phyloP scores from a whole-genome alignment of 1,139 yeast genomes.

The Pichia sp. region DNA sequence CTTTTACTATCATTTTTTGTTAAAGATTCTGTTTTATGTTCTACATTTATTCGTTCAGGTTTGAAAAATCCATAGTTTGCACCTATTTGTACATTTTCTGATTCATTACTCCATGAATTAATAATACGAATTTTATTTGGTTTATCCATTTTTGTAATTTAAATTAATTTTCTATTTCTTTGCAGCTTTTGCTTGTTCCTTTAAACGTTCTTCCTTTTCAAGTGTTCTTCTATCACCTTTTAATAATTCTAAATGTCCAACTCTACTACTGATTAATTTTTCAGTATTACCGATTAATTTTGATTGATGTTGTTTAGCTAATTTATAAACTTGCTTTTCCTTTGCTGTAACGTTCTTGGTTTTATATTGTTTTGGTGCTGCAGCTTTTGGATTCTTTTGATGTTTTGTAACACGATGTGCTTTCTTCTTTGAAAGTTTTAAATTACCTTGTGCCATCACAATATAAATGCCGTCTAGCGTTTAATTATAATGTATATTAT shows the following conservation, averaged over 20 bases:
- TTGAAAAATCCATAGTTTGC: conserved; percentile 1
- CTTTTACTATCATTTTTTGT: conserved; percentile 4
- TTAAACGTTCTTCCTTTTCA: conserved; percentile 44
- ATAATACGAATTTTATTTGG: background rate
- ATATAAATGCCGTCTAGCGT: too few relatives aligned
- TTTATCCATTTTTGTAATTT: too few relatives aligned
- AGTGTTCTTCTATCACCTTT: conserved; percentile 87
- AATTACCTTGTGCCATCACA: conserved; percentile 51
- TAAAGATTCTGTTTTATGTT: conserved; percentile 9
- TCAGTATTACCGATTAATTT: conserved; percentile 50
- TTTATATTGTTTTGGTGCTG: conserved; percentile 69
- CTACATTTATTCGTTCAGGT: too few relatives aligned
- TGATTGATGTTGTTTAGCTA: conserved; percentile 49
- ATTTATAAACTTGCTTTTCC: conserved; percentile 38
- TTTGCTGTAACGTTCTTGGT: conserved; percentile 50
- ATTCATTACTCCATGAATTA: conserved; percentile 8
- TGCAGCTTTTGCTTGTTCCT: conserved; percentile 6
- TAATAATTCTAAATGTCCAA: conserved; percentile 89
- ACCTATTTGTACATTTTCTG: background rate
- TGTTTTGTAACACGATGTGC: conserved; percentile 47
- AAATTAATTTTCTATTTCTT: background rate
- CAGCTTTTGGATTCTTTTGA: conserved; percentile 57
- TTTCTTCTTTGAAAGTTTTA: conserved; percentile 41
- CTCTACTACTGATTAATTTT: conserved; percentile 76
- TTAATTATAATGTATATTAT: too few relatives aligned